phyloP scores from a whole-genome alignment of 768 basidiomycete species.

The Lactarius quietus region DNA sequence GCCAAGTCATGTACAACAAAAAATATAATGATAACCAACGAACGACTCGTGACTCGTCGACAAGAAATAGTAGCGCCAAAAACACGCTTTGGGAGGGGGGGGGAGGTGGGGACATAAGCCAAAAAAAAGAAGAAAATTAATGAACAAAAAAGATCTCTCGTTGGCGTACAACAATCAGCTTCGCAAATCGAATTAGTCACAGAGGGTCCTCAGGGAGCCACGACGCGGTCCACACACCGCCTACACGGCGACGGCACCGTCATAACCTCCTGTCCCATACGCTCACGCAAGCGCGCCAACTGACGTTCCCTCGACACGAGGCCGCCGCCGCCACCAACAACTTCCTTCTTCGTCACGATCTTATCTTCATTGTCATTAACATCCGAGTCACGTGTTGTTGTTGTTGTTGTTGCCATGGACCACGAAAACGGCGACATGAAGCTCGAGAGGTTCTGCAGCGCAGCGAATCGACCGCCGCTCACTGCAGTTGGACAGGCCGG shows the following conservation, averaged over 20 bases:
- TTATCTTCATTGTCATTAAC: constrained; percentile 21
- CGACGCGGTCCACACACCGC: constrained; percentile 20
- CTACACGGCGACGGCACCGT: constrained; percentile 29
- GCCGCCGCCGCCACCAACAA: background rate
- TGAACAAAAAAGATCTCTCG: background rate
- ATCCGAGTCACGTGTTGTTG: background rate
- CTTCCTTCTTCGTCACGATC: constrained; percentile 24
- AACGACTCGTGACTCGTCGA: constrained; percentile 12
- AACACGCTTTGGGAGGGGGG: background rate
- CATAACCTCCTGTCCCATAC: too few species aligned
- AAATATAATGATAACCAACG: constrained; percentile 24
- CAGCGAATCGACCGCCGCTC: constrained; percentile 30
- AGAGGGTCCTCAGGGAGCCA: constrained; percentile 16
- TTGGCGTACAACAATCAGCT: constrained; percentile 11
- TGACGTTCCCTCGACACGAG: constrained; percentile 66
- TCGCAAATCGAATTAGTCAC: too few species aligned
- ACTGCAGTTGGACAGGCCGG: constrained; percentile 33
- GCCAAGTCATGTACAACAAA: constrained; percentile 6
- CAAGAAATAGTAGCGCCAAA: background rate
- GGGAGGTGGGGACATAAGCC: background rate
- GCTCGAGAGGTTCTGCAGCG: constrained; percentile 58
- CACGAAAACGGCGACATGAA: constrained; percentile 46
- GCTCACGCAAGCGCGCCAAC: constrained; percentile 55
- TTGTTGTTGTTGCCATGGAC: constrained; percentile 16
- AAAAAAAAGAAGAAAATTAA: background rate